Evolutionary conservation across 2,329 filamentous ascomycete genomes (phyloP).

Genomic region (Ceratocystis papillata): DNA sequence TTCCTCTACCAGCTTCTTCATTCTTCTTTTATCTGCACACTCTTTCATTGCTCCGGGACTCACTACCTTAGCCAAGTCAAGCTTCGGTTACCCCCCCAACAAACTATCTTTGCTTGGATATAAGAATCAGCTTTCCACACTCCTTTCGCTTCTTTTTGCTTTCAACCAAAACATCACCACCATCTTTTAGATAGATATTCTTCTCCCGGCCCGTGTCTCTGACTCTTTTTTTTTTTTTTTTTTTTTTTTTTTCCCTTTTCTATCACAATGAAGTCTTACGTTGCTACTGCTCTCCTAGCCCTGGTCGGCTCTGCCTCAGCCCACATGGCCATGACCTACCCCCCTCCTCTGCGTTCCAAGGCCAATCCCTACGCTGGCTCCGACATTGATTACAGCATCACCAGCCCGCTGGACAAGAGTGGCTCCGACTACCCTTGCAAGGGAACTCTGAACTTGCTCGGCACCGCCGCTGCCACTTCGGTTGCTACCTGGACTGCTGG

Average conservation of each 20-base stretch:
- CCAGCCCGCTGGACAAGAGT: slow-evolving; percentile 48
- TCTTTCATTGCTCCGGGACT: background rate
- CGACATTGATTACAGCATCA: slow-evolving; percentile 60
- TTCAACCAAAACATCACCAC: background rate
- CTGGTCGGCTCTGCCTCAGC: slow-evolving; percentile 38
- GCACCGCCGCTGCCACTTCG: slow-evolving; percentile 40
- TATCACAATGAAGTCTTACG: slow-evolving; percentile 36
- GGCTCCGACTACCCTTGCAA: slow-evolving; percentile 69
- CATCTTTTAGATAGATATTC: background rate
- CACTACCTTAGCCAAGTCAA: background rate
- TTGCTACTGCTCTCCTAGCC: slow-evolving; percentile 36
- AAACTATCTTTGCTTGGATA: background rate
- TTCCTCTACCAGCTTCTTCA: background rate
- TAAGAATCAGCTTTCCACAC: background rate
- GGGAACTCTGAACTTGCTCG: slow-evolving; percentile 44
- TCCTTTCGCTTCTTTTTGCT: background rate
- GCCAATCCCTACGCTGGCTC: slow-evolving; percentile 39
- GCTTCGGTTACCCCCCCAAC: background rate
- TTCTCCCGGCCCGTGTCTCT: background rate
- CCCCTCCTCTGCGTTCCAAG: slow-evolving; percentile 44
- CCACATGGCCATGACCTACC: slow-evolving; percentile 47
- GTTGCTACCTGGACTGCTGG: slow-evolving; percentile 55
- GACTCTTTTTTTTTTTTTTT: slow-evolving; percentile 4
- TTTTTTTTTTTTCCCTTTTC: background rate
- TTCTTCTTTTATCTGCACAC: background rate